Conservation (phyloP, 108 stramenopile genomes). For the Skeletonema grethae region DNA sequence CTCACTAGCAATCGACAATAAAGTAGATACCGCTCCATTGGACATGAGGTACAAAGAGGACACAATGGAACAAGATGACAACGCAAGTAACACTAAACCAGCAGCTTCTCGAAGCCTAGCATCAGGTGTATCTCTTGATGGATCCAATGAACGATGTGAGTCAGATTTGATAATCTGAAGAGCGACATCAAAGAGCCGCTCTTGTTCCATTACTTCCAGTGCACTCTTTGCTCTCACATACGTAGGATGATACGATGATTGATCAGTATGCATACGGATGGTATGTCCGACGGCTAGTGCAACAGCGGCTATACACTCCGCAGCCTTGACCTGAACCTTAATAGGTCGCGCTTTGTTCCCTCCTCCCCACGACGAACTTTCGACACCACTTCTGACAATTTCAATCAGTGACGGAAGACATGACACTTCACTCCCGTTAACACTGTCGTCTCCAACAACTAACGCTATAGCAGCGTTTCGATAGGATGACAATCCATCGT, state of each 20-base stretch:
- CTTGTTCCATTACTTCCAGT: constrained; percentile 37
- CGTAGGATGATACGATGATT: constrained; percentile 12
- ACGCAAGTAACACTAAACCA: constrained; percentile 61
- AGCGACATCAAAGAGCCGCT: constrained; percentile 34
- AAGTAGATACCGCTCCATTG: constrained; percentile 55
- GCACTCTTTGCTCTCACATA: constrained; percentile 18
- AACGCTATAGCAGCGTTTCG: constrained; percentile 78
- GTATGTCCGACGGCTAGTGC: constrained; percentile 31
- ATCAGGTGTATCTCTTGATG: constrained; percentile 63
- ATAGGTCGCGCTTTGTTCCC: constrained; percentile 14
- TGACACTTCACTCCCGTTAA: constrained; percentile 10
- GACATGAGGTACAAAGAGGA: constrained; percentile 66
- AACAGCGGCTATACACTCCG: constrained; percentile 37
- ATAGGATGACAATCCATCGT: constrained; percentile 49
- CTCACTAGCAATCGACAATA: constrained; percentile 58
- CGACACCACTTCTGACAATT: constrained; percentile 27
- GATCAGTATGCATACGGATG: neutral
- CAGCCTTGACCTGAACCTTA: constrained; percentile 32
- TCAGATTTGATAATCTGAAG: constrained; percentile 32
- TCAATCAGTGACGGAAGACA: constrained; percentile 45
- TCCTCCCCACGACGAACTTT: constrained; percentile 13
- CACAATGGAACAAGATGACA: constrained; percentile 67
- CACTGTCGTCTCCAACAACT: constrained; percentile 56
- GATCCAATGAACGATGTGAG: constrained; percentile 59
- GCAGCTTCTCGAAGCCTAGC: constrained; percentile 67